Percentiles rank a stretch among this genome's conserved stretches.
phyloP scores from a whole-genome alignment of 192 early-diverging fungal species.

The Podila horticola region DNA sequence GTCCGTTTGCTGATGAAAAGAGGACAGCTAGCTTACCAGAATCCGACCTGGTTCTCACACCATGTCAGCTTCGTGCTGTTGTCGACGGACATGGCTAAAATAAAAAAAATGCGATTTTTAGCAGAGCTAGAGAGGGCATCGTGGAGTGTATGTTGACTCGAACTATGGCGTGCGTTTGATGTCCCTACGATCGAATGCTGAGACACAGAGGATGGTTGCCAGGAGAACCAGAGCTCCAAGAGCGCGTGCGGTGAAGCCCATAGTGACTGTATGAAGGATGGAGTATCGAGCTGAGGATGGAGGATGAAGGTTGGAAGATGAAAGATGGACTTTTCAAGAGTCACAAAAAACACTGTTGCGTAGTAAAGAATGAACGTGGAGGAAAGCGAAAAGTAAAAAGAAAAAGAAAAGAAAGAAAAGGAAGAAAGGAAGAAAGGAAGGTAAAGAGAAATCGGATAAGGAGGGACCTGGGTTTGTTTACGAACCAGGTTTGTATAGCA shows the following conservation, averaged over 20 bases:
- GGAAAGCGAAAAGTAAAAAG: background rate
- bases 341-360: background rate
- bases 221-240: conserved; percentile 8
- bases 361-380: background rate
- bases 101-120: background rate
- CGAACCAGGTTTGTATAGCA: no score
- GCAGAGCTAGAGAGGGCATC: background rate
- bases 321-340: no score
- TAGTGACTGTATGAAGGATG: background rate
- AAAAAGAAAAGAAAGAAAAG: background rate
- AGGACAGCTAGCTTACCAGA: conserved; percentile 22
- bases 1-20: background rate
- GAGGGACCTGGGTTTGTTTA: no score
- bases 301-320: no score
- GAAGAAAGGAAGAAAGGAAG: background rate
- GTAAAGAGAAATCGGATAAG: background rate
- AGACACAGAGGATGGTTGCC: conserved; percentile 12
- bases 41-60: conserved; percentile 45
- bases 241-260: conserved; percentile 5
- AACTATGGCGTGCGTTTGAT: background rate
- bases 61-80: conserved; percentile 47
- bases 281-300: no score
- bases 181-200: conserved; percentile 31
- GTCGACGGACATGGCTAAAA: conserved; percentile 25
- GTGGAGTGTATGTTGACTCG: background rate